Evolutionary conservation across 108 stramenopile genomes (phyloP), one percentile per base, ranked within the genome.

Genomic region (Fragilaria crotonensis): DNA sequence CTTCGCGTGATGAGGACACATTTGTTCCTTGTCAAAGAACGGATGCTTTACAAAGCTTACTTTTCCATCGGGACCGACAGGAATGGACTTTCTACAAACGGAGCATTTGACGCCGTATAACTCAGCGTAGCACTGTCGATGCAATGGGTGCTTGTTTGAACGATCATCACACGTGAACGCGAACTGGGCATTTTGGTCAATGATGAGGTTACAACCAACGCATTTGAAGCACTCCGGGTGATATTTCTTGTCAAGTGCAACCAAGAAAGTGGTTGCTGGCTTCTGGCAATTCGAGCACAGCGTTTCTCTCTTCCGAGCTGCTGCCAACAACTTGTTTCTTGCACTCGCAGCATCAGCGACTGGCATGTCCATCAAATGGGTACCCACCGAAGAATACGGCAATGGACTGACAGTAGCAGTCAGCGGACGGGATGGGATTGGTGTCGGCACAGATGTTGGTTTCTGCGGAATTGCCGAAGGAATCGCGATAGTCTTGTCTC

Each of bases 1-100:
- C 33, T 48, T 11, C 23, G 70, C 63, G 60, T 81, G 77, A 9
- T 53, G 44, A 5, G 77, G 76, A 52, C 79, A 81, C 79, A 79
- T 79, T 18, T 69, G 48, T 52, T 85, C 83, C 9, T 60, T 66
- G 48, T 79, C 75, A 59, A 85, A 85, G 62, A 85, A 85, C 22
- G 77, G 77, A 71, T 85, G 83, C 32, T 77, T 76, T 25, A 76
- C 60, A 54, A 52, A 85, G 21, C 36, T 50, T 14, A 70, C 60
- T 50, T 51, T 68, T 23, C 75, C 64, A 41, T 67, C 52, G 20
- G 65, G 22, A 41, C 36, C 61, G 3, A 63, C 58, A 1, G 76
- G 76, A 46, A 85, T 76, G 1, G 65, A 32, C n/a, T 68, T 3
- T n/a, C 67, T 65, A 54, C 83, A 85, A 20, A 85, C 78, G 5